phyloP scores from a whole-genome alignment of 2,329 filamentous ascomycete genomes.

The Sarocladium kiliense region DNA sequence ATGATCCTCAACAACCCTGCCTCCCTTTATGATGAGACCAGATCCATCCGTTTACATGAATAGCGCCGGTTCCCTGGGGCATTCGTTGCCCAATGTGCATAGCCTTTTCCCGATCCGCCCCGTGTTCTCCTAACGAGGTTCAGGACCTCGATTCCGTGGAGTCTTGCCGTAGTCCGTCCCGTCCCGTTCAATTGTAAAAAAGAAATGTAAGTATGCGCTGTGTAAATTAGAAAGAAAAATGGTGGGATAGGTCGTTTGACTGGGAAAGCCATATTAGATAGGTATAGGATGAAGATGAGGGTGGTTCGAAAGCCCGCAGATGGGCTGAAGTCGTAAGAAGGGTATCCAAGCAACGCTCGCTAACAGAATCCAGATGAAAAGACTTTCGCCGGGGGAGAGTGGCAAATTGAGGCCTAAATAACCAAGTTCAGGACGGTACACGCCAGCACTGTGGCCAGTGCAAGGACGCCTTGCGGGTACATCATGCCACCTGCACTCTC shows the following conservation, averaged over 20 bases:
- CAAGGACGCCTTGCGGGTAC: conserved; percentile 12
- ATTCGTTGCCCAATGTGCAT: too few species aligned
- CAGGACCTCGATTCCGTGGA: not conserved
- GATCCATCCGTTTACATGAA: too few species aligned
- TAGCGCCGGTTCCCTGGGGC: too few species aligned
- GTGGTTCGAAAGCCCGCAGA: not conserved
- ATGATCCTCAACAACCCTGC: too few species aligned
- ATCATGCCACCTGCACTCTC: conserved; percentile 15
- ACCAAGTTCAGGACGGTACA: not conserved
- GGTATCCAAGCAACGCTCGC: conserved; percentile 10
- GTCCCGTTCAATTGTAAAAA: not conserved
- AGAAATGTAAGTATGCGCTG: not conserved
- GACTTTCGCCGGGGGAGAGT: not conserved
- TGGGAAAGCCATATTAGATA: not conserved
- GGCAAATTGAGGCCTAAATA: not conserved
- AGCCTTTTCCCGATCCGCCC: not conserved
- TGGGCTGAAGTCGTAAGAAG: not conserved
- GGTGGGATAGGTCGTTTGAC: not conserved
- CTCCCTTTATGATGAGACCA: too few species aligned
- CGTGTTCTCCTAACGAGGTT: not conserved
- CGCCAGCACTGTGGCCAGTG: conserved; percentile 7
- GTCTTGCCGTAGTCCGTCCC: not conserved
- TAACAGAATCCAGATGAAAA: conserved; percentile 4
- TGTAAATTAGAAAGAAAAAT: not conserved
- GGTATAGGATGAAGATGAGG: not conserved